Conservation (phyloP, 257 asterid species). For the Mitragyna speciosa region DNA sequence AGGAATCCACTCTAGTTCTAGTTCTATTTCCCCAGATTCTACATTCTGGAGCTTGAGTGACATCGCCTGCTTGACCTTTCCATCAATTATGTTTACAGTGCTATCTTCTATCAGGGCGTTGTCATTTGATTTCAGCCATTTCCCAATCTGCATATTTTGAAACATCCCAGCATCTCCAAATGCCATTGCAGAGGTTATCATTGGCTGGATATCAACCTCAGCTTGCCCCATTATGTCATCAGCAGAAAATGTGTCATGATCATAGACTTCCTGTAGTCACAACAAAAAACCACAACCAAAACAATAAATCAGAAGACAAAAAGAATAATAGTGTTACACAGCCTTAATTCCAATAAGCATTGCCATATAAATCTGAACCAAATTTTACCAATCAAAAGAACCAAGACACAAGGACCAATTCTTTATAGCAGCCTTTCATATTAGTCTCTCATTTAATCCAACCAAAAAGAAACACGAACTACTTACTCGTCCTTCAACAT, state of each 20-base stretch:
- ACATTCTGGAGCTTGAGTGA: slow-evolving; percentile 84
- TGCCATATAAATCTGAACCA: neutral
- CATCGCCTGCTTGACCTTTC: slow-evolving; percentile 75
- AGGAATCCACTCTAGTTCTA: slow-evolving; percentile 95
- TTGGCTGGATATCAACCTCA: slow-evolving; percentile 86
- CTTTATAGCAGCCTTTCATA: neutral
- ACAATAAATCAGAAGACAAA: neutral
- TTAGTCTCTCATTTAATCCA: neutral
- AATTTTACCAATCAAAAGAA: neutral
- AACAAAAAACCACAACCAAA: neutral
- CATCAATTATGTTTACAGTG: slow-evolving; percentile 84
- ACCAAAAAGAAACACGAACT: neutral
- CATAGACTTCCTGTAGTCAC: slow-evolving; percentile 69
- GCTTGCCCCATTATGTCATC: slow-evolving; percentile 98
- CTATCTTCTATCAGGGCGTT: slow-evolving; percentile 82
- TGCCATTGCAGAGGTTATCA: slow-evolving; percentile 91
- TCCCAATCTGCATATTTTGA: slow-evolving; percentile 91
- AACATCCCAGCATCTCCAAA: slow-evolving; percentile 80
- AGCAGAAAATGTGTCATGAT: slow-evolving; percentile 87
- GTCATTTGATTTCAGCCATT: slow-evolving; percentile 83
- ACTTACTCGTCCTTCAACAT: neutral
- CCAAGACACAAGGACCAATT: neutral
- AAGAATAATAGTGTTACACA: neutral
- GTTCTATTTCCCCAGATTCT: slow-evolving; percentile 82
- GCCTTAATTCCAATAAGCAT: neutral